A percentile compares a stretch with the other conserved stretches of the same genome.
Conservation (phyloP, 2,329 filamentous ascomycete genomes). For the Xylariaceae sp. region DNA sequence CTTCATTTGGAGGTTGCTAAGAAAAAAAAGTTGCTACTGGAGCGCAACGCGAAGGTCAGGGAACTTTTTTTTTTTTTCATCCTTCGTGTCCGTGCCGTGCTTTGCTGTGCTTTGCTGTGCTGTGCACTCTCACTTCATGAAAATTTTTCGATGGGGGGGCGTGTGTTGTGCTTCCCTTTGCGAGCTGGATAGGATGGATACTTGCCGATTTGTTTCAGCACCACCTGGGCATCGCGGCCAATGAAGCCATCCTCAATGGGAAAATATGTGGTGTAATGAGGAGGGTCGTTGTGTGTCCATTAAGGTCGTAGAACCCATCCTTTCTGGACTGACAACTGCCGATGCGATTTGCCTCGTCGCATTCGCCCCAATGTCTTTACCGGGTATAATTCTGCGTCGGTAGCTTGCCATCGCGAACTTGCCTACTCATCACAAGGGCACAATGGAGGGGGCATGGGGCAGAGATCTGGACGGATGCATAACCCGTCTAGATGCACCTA, state of each 20-base stretch:
- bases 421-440: neutral
- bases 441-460: too few relatives aligned
- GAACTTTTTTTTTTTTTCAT: neutral
- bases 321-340: neutral
- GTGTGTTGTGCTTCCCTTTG: neutral
- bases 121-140: neutral
- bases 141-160: neutral
- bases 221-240: neutral
- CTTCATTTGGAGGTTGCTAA: slow-evolving; percentile 6
- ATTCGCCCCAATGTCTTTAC: neutral
- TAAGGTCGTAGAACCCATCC: neutral
- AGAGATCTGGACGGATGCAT: neutral
- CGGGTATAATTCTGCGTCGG: too few relatives aligned
- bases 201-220: neutral
- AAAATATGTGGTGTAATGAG: neutral
- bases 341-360: neutral
- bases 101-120: neutral
- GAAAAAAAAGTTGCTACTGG: slow-evolving; percentile 1
- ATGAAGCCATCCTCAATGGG: neutral
- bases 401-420: neutral
- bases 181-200: neutral
- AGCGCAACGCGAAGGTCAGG: neutral
- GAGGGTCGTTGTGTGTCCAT: neutral
- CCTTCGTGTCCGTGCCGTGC: neutral
- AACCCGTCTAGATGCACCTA: neutral